Evolutionary conservation across 257 asterid species (phyloP).

Genomic region (Jasminum sambac): DNA sequence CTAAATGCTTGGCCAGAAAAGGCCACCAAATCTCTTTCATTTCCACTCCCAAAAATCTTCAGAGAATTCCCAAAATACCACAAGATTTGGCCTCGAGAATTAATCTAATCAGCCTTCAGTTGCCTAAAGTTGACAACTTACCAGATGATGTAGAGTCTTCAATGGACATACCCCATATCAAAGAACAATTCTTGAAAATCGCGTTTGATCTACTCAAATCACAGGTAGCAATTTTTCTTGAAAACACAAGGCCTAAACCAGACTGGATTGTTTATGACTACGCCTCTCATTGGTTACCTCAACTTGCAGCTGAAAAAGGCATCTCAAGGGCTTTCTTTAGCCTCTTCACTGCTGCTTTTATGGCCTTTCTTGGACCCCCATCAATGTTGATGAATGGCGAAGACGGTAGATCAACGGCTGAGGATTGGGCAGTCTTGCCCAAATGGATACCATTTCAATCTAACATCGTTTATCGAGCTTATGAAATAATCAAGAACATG

Average conservation of each 20-base stretch:
- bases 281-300: conserved; percentile 80
- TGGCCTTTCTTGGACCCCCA: conserved; percentile 70
- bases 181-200: conserved; percentile 65
- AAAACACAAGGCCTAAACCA: conserved; percentile 50
- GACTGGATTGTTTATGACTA: conserved; percentile 82
- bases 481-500: conserved; percentile 56
- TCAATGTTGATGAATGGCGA: conserved; percentile 34
- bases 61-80: conserved; percentile 52
- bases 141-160: conserved; percentile 76
- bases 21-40: conserved; percentile 77
- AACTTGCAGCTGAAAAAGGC: conserved; percentile 39
- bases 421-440: conserved; percentile 62
- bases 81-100: conserved; percentile 46
- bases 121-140: conserved; percentile 53
- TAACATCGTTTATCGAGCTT: conserved; percentile 46
- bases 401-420: conserved; percentile 40
- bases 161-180: conserved; percentile 71
- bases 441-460: conserved; percentile 65
- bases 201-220: conserved; percentile 71
- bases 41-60: conserved; percentile 77
- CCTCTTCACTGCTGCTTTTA: conserved; percentile 71
- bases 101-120: conserved; percentile 40
- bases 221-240: conserved; percentile 48
- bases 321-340: conserved; percentile 55
- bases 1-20: conserved; percentile 54